Evolutionary conservation across 257 asterid genomes (phyloP), one percentile per base, ranked within the genome.

Genomic region (Jacaranda copaia): DNA sequence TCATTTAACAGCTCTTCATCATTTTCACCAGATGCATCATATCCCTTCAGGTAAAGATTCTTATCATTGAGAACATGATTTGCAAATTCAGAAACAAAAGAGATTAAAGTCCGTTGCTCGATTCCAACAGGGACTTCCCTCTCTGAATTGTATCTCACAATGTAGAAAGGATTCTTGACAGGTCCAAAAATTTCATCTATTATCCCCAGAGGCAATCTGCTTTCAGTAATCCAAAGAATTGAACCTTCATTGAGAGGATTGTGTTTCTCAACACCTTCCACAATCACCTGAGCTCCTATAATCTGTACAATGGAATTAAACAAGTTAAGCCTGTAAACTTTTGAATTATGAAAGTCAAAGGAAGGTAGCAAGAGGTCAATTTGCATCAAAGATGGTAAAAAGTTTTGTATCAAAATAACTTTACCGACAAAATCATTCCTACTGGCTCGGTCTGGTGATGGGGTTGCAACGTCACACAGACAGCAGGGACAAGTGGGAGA

Each of bases 111-210:
- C 83, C 97, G 97, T 64, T 86, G 90, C 63, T 86, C 76, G 71
- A 95, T 84, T 48, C 89, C 93, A 5, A 80, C 5, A 39, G 99
- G 99, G 5, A 95, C 87, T 82, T 95, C 99, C 43, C 72, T 59
- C 79, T 95, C 97, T 0, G 90, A 82, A 79, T 95, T 95, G 89
- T 84, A 88, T 72, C 99, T 86, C n/a, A 95, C 95, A 35, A 95
- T 83, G 74, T 95, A 95, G 84, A 84, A 93, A 5, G 99, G 99
- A 80, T 89, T 90, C 88, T 90, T 95, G 53, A 95, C 99, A 0
- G 97, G 99, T 74, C 99, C 99, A 48, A 95, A 95, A 59, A 90
- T 85, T 75, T 95, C 99, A 73, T 95, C 99, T 5, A 95, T 86
- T 48, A 89, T 76, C 72, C 99, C 99, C 0, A 95, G 88, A 2